A percentile compares a stretch with the other conserved stretches of the same genome.
phyloP scores from a whole-genome alignment of 179 eudicot species.

The Gypsophila paniculata region DNA sequence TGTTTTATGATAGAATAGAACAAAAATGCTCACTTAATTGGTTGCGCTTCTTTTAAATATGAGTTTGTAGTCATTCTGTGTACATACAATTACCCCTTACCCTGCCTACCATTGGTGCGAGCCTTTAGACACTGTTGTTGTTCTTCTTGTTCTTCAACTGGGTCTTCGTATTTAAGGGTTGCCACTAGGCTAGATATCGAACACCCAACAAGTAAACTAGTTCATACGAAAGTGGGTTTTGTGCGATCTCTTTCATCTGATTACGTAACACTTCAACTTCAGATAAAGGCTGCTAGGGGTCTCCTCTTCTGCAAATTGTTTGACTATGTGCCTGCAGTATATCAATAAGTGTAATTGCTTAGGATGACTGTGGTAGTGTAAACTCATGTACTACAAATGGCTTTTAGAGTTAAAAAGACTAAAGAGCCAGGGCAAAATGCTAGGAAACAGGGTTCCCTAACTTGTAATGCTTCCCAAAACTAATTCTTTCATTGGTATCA shows the following conservation, averaged over 20 bases:
- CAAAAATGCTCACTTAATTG: no score
- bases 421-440: background rate
- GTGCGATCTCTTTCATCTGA: conserved; percentile 2
- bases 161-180: background rate
- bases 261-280: background rate
- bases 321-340: conserved; percentile 4
- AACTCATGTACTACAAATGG: background rate
- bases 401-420: background rate
- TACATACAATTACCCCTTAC: no score
- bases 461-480: background rate
- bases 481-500: background rate
- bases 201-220: background rate
- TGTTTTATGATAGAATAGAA: no score
- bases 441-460: background rate
- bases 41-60: no score
- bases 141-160: background rate
- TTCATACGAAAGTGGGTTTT: background rate
- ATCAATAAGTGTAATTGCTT: conserved; percentile 3
- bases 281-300: background rate
- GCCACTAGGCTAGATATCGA: background rate
- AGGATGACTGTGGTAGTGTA: background rate
- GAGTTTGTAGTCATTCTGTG: no score
- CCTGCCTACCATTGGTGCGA: no score
- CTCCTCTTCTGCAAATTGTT: background rate
- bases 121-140: no score